Evolutionary conservation across 352 stramenopile species (phyloP).

Genomic region (Globisporangium emineosum): DNA sequence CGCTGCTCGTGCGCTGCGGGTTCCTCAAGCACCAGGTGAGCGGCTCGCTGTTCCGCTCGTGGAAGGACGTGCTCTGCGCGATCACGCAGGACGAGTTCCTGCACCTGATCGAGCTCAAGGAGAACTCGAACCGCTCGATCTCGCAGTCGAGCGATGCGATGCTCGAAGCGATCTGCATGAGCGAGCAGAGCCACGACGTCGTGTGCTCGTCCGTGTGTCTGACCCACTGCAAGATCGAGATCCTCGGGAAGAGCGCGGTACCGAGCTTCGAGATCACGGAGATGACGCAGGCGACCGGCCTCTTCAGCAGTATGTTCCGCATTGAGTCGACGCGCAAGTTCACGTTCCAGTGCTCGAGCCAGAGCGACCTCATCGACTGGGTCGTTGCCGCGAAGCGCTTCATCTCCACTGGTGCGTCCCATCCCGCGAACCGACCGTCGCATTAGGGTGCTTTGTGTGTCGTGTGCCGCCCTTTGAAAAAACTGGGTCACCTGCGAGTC

Average conservation of each 20-base stretch:
- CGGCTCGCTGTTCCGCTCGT: conserved; percentile 69
- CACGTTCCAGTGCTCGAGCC: conserved; percentile 78
- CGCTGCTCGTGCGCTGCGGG: conserved; percentile 63
- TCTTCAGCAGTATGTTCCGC: conserved; percentile 64
- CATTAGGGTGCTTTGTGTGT: not conserved
- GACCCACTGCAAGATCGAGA: conserved; percentile 71
- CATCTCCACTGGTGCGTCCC: conserved; percentile 42
- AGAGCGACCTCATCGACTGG: conserved; percentile 80
- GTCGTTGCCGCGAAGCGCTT: conserved; percentile 73
- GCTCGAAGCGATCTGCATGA: conserved; percentile 50
- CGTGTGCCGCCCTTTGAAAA: not conserved
- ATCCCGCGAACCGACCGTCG: conserved; percentile 24
- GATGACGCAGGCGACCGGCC: conserved; percentile 43
- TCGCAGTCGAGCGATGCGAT: conserved; percentile 56
- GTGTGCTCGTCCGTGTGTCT: conserved; percentile 53
- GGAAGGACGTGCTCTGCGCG: conserved; percentile 72
- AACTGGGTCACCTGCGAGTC: not conserved
- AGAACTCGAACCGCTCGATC: conserved; percentile 50
- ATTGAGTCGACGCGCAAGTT: conserved; percentile 64
- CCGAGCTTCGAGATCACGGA: conserved; percentile 77
- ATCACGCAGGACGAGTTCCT: conserved; percentile 76
- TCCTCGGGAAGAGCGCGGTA: conserved; percentile 57
- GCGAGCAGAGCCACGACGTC: conserved; percentile 46
- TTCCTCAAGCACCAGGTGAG: conserved; percentile 78
- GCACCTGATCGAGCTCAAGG: conserved; percentile 74